Conservation (phyloP, 257 asterid genomes). For the Handroanthus guayacan region DNA sequence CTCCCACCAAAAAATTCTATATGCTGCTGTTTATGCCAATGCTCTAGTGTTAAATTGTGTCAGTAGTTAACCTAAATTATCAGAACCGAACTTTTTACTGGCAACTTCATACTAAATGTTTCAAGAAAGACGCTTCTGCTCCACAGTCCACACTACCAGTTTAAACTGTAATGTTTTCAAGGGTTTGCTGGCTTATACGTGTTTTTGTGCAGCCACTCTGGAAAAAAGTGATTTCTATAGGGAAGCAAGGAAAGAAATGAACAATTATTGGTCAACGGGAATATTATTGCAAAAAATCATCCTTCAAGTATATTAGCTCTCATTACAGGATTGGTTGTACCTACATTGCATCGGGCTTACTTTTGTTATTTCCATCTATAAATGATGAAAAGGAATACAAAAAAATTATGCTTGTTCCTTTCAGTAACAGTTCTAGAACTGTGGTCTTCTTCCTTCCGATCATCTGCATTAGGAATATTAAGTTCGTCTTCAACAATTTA, state of each 20-base stretch:
- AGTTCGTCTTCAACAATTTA: background rate
- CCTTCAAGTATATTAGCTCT: background rate
- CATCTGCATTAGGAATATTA: background rate
- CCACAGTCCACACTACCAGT: no score
- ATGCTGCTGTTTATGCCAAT: background rate
- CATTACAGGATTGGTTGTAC: constrained; percentile 18
- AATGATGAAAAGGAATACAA: background rate
- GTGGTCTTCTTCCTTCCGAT: background rate
- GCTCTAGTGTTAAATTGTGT: background rate
- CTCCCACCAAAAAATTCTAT: background rate
- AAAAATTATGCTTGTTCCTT: background rate
- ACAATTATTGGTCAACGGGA: background rate
- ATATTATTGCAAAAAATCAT: background rate
- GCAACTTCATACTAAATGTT: background rate
- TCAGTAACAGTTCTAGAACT: constrained; percentile 5
- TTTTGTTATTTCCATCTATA: background rate
- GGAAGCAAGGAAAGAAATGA: background rate
- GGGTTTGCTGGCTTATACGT: no score
- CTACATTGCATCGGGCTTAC: background rate
- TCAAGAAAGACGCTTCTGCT: background rate
- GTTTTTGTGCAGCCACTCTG: background rate
- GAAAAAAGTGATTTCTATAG: background rate
- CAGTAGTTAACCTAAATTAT: background rate
- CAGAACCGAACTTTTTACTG: background rate
- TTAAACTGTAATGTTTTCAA: no score